Evolutionary conservation across 1,139 yeast genomes (phyloP), one percentile per base, ranked within the genome.

Genomic region (Oligophagozyma castellii): DNA sequence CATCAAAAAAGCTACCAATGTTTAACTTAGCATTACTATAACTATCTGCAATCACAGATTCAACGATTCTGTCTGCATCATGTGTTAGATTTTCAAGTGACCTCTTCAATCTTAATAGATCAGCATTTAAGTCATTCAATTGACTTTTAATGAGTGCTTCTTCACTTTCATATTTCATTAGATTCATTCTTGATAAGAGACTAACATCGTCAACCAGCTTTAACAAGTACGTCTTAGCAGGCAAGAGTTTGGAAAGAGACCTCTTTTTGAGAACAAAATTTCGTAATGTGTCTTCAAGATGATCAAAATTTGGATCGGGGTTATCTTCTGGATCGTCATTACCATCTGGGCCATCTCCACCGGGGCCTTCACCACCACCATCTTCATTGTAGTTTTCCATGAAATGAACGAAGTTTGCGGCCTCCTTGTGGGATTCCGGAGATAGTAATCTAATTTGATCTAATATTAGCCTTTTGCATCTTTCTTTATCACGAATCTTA

Each of bases 341-440:
- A 26, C 41, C 41, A 19, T 49, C 61, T 16, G 49, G 65, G 26
- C 51, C 65, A 21, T 51, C 65, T 27, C 48, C 63, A 24, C 51
- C 60, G 24, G 53, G 67, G 24, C 49, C 65, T 22, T 50, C 58
- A 14, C 41, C 54, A 21, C 44, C 55, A 30, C 43, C 57, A 6
- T 48, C 63, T 16, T 48, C 58, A 18, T 47, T 61, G 16, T 43
- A 58, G 2, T 55, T 60, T 22, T 92, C 74, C 3, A 92, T 81
- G 56, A 89, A 92, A 52, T 92, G 98, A n/a, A 92, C 92, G 58
- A 89, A 86, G 25, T 86, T 94, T 12, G 66, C 59, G 0, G 95
- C 72, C 43, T 78, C 83, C 48, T 86, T 84, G 46, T 78, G 75
- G 1, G 95, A 80, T 42, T 83, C 94, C 0, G 98, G 98, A 0